Base-by-base conservation (phyloP, 23 red algal genomes). In the Gracilariopsis chorda region DNA sequence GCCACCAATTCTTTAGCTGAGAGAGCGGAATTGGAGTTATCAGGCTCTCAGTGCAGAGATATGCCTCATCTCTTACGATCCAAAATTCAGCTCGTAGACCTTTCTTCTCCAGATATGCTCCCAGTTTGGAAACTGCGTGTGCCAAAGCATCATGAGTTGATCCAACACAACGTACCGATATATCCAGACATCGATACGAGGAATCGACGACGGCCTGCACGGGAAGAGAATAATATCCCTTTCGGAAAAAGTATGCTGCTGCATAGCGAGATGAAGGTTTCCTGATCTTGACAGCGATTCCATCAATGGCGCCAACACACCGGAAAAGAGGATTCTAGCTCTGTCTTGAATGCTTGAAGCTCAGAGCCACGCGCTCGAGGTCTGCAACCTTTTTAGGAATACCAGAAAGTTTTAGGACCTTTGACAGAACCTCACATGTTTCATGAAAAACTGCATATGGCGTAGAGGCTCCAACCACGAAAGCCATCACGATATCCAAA, bases 11-110 rank as follows among this genome's bases (percentile, higher is more conserved):
- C 44, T 2, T 77, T 20, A 55, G 40, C 29, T 77, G 72, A 2
- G 72, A 77, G 27, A 1, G 2, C 19, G 72, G 45, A 23, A 77
- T 77, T 29, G 72, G 72, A n/a, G 24, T 6, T 14, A 77, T 77
- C 3, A 77, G 23, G 29, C 45, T 52, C 29, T 52, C 48, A 5
- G 23, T 77, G 48, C 72, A 77, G 34, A 55, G 0, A 41, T 77
- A 77, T 20, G 72, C 72, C 4, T 77, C 72, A 36, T 77, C 78
- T 20, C 35, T 56, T 7, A 65, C 78, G 25, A 83, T 83, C 78
- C 53, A 83, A 58, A 83, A 83, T 33, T 83, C 52, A 40, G 35
- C 8, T 33, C 28, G 51, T 16, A 83, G 37, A 16, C 43, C 4
- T 17, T 61, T 39, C 13, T 83, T 64, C 44, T 60, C 16, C 36